These are phyloP conservation scores for Boletus subparvulus DNA, from an alignment of 768 basidiomycete species.

Conservation along the genomic window DNA sequence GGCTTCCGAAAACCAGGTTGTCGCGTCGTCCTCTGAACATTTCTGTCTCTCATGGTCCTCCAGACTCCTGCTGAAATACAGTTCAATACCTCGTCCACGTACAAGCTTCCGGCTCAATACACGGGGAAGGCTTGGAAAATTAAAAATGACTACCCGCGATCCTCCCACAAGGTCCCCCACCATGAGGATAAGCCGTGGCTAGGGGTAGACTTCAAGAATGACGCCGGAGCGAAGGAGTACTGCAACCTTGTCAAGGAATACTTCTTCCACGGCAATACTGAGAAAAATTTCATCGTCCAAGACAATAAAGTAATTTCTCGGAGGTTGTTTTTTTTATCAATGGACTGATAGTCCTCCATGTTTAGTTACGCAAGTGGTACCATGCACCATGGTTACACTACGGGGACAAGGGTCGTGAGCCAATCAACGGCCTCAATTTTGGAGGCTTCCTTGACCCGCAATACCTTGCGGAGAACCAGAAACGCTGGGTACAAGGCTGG, in stretches of 20 bases:
- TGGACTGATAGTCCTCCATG: background rate
- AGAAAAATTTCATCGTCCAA: background rate
- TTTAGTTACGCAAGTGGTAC: background rate
- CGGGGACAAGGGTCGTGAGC: background rate
- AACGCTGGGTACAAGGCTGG: background rate
- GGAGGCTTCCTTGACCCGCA: background rate
- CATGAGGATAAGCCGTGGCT: background rate
- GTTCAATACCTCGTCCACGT: background rate
- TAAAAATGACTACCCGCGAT: background rate
- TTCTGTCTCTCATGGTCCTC: background rate
- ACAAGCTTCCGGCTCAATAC: background rate
- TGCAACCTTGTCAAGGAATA: background rate
- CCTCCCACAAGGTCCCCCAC: background rate
- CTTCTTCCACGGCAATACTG: background rate
- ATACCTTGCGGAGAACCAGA: background rate
- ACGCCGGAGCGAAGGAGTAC: background rate
- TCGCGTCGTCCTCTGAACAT: background rate
- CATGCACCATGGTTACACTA: slow-evolving; percentile 2
- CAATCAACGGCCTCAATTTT: background rate
- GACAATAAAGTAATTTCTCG: background rate
- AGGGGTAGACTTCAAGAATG: background rate
- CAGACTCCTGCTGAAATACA: background rate
- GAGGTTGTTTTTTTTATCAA: background rate
- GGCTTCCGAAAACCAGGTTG: background rate
- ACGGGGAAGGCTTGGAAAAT: background rate